Evolutionary conservation across 2,329 filamentous ascomycete species (phyloP).

Genomic region (Scortechinia acanthostroma): DNA sequence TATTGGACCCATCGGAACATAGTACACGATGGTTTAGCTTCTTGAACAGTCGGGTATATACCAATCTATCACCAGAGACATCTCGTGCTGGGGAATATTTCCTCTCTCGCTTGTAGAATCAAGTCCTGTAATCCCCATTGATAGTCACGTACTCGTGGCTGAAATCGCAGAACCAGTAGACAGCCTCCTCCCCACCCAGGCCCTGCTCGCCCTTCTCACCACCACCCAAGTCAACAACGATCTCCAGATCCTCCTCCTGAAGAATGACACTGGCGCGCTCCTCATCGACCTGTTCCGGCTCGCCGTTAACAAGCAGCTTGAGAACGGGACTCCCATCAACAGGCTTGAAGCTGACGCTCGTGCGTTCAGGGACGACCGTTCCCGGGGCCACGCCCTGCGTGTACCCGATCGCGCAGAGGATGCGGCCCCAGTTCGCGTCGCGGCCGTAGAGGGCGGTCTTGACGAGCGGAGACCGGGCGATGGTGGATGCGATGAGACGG

Average conservation of each 20-base stretch:
- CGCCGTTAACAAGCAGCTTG: slow-evolving; percentile 70
- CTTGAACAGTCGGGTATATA: too few species aligned
- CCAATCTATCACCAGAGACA: too few species aligned
- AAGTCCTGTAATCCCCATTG: slow-evolving; percentile 64
- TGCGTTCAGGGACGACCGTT: slow-evolving; percentile 59
- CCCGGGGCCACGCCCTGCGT: slow-evolving; percentile 50
- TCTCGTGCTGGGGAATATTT: too few species aligned
- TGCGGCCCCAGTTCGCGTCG: slow-evolving; percentile 97
- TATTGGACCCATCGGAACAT: too few species aligned
- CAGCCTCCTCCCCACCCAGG: slow-evolving; percentile 32
- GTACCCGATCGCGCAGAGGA: slow-evolving; percentile 90
- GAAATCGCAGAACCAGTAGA: slow-evolving; percentile 82
- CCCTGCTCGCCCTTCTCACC: slow-evolving; percentile 37
- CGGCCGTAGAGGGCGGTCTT: slow-evolving; percentile 96
- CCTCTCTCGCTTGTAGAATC: neutral
- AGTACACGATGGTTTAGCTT: too few species aligned
- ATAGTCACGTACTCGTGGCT: slow-evolving; percentile 73
- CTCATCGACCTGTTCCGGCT: slow-evolving; percentile 76
- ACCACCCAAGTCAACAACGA: slow-evolving; percentile 67
- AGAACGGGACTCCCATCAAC: slow-evolving; percentile 71
- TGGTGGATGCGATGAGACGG: slow-evolving; percentile 74
- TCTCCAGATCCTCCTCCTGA: slow-evolving; percentile 72
- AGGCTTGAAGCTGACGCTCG: slow-evolving; percentile 73
- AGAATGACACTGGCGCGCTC: slow-evolving; percentile 70
- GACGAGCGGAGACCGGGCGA: slow-evolving; percentile 85